A percentile compares a stretch with the other conserved stretches of the same genome.
Evolutionary conservation across 225 moss, liverwort and hornwort genomes (phyloP).

Genomic region (Lunularia cruciata): DNA sequence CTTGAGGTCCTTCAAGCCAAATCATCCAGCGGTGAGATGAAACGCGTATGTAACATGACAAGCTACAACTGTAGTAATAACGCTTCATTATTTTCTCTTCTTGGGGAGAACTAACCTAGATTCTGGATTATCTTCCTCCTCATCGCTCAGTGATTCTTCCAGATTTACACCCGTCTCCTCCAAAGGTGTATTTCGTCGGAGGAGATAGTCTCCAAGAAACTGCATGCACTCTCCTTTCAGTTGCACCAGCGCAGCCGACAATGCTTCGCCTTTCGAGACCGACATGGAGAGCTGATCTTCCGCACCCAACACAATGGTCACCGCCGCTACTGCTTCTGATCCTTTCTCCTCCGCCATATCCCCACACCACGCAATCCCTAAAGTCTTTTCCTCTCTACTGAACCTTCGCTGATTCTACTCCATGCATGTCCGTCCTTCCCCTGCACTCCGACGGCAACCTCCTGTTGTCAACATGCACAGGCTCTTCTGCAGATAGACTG

Average conservation of each 20-base stretch:
- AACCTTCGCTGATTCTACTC: too few species aligned
- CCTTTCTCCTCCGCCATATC: too few species aligned
- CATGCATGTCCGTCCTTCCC: too few species aligned
- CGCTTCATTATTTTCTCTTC: slow-evolving; percentile 29
- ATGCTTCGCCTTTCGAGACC: slow-evolving; percentile 1
- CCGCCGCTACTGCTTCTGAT: slow-evolving; percentile 16
- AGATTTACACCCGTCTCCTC: slow-evolving; percentile 41
- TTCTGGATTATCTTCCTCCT: slow-evolving; percentile 22
- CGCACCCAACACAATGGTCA: slow-evolving; percentile 21
- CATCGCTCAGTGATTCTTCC: slow-evolving; percentile 25
- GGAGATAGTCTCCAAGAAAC: slow-evolving; percentile 37
- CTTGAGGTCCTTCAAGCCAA: slow-evolving; percentile 11
- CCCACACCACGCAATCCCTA: too few species aligned
- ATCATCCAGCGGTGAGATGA: slow-evolving; percentile 14
- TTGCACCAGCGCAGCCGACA: slow-evolving; percentile 41
- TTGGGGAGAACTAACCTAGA: slow-evolving; percentile 33
- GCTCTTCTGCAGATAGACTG: too few species aligned
- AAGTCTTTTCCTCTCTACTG: too few species aligned
- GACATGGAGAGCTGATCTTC: slow-evolving; percentile 28
- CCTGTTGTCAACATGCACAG: too few species aligned
- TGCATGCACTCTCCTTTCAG: slow-evolving; percentile 41
- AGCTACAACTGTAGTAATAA: background rate
- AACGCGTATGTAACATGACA: background rate
- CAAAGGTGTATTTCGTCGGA: slow-evolving; percentile 37
- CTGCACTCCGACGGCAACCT: too few species aligned